Evolutionary conservation across 2,329 filamentous ascomycete genomes (phyloP), one percentile per base, ranked within the genome.

Genomic region (Talaromyces sp.): DNA sequence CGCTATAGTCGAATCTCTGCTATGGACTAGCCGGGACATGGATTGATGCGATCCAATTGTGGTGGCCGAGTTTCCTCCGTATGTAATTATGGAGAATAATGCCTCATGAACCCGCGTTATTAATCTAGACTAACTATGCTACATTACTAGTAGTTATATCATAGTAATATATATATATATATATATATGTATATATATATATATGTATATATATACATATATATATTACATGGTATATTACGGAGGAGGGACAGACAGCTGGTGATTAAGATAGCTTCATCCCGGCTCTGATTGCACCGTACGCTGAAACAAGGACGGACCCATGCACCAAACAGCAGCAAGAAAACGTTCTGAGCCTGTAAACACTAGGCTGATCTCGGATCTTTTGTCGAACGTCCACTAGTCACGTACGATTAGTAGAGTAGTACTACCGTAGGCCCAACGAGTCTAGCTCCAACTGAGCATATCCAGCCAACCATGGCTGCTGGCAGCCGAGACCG

Each of bases 351-450:
- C 47, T 13, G 47, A 15, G 11, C 13, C 13, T 50, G 47, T n/a
- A 56, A 56, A 22, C 33, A 56, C 52, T 56, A 37, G 52, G 50
- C 15, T 54, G 50, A 54, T 54, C 50, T 54, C 50, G 50, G 52
- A 37, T 37, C 33, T 56, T 56, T 54, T 50, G 47, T 52, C 49
- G 49, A 52, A 31, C 49, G 27, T 31, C 27, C 27, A 31, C 27
- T 31, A 27, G 27, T 27, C 27, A 27, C 3, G 27, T 27, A 31
- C 27, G 35, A 37, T 37, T 37, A 11, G 35, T 37, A 3, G 33
- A 35, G 33, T 35, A 8, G 35, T 31, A 31, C 27, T 31, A 31
- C 27, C 27, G 27, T 31, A 31, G 27, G 27, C 27, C 27, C 27
- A 31, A 31, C 47, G 31, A 50, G 47, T 27, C 25, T 17, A 31